These are phyloP conservation scores for Dendrocalamus sinicus DNA, from an alignment of 176 grass and related monocot genomes.

Conservation along the genomic window DNA sequence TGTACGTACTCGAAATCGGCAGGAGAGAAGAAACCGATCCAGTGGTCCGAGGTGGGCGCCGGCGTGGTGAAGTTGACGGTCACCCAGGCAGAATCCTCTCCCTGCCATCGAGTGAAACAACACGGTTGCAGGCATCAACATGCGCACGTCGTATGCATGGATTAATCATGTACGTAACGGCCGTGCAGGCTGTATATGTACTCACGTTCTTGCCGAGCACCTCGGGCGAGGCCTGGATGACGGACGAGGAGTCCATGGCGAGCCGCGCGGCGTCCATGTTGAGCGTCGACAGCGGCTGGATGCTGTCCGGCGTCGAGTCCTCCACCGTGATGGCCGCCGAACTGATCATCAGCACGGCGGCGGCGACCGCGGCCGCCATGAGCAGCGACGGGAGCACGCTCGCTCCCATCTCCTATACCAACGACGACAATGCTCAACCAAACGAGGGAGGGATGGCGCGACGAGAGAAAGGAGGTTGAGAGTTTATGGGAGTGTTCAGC, in stretches of 20 bases:
- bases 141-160: no score
- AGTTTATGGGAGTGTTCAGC: background rate
- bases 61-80: slow-evolving; percentile 60
- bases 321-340: slow-evolving; percentile 3
- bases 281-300: slow-evolving; percentile 48
- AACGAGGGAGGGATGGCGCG: background rate
- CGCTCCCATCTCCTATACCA: background rate
- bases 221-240: slow-evolving; percentile 50
- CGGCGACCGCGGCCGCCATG: no score
- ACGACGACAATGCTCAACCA: background rate
- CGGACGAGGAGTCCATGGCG: slow-evolving; percentile 36
- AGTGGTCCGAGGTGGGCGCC: slow-evolving; percentile 55
- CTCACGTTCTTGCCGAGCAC: slow-evolving; percentile 47
- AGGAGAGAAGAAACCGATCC: slow-evolving; percentile 83
- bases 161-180: background rate
- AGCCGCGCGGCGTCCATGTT: slow-evolving; percentile 38
- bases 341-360: background rate
- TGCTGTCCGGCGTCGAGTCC: slow-evolving; percentile 33
- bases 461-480: background rate
- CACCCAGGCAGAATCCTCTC: slow-evolving; percentile 62
- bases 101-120: slow-evolving; percentile 33
- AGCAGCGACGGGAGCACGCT: background rate
- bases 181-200: background rate
- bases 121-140: background rate
- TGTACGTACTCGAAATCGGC: slow-evolving; percentile 60